A percentile compares a stretch with the other conserved stretches of the same genome.
Evolutionary conservation across 2,329 filamentous ascomycete species (phyloP).

Genomic region (Endothia cerciana): DNA sequence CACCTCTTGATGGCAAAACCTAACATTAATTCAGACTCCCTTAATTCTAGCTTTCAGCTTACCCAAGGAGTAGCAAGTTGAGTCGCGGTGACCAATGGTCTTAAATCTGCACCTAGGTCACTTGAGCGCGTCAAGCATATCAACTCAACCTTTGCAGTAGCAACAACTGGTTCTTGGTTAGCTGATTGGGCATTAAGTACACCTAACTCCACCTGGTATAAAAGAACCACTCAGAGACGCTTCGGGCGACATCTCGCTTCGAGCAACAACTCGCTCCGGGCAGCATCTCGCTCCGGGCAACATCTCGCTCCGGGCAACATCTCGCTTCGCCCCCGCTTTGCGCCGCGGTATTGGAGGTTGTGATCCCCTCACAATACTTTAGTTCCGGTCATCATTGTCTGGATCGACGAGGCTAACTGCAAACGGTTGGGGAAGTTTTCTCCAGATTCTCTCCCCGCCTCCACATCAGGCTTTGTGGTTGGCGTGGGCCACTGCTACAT

Average conservation of each 20-base stretch:
- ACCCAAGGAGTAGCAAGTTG: background rate
- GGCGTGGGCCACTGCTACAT: background rate
- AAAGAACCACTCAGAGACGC: background rate
- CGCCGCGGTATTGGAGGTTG: background rate
- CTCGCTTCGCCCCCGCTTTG: background rate
- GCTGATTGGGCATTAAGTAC: too few species aligned
- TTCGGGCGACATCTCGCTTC: background rate
- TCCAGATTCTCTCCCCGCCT: background rate
- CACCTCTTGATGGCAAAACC: background rate
- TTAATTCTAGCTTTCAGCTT: background rate
- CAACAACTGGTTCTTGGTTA: too few species aligned
- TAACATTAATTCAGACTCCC: background rate
- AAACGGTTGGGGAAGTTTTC: background rate
- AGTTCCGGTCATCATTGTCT: background rate
- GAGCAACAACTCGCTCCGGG: background rate
- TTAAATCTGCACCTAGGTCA: too few species aligned
- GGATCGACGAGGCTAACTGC: background rate
- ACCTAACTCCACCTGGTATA: too few species aligned
- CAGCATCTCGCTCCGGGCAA: background rate
- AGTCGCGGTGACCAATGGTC: too few species aligned
- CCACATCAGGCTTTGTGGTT: background rate
- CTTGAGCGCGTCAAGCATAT: too few species aligned
- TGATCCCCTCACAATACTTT: constrained; percentile 1
- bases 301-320: background rate
- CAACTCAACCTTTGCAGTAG: too few species aligned